A percentile compares a stretch with the other conserved stretches of the same genome.
phyloP scores from a whole-genome alignment of 176 grass and related monocot species.

The Thalia dealbata region DNA sequence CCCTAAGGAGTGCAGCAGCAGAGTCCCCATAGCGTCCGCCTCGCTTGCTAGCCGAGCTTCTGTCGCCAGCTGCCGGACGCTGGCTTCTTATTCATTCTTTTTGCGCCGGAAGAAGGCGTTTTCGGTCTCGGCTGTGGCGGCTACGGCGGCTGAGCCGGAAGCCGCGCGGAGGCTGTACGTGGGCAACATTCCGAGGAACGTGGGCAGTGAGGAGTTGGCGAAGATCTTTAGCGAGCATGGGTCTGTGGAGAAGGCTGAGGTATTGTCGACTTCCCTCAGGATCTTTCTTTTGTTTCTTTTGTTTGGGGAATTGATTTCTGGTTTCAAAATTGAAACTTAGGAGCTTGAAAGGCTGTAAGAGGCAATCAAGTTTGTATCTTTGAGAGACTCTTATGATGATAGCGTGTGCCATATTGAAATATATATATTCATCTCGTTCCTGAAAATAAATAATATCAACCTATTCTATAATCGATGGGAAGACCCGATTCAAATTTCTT shows the following conservation, averaged over 20 bases:
- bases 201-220: slow-evolving; percentile 57
- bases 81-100: not conserved
- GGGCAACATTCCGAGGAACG: slow-evolving; percentile 75
- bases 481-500: no score
- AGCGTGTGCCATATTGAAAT: no score
- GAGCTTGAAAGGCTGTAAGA: not conserved
- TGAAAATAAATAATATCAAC: no score
- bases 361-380: not conserved
- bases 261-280: slow-evolving; percentile 6
- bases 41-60: not conserved
- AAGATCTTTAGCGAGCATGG: slow-evolving; percentile 67
- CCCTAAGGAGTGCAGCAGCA: not conserved
- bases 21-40: not conserved
- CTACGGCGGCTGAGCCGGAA: slow-evolving; percentile 28
- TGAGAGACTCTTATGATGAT: not conserved
- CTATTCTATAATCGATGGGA: no score
- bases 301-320: not conserved
- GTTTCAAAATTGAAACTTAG: not conserved
- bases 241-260: slow-evolving; percentile 75
- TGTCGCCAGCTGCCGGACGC: not conserved
- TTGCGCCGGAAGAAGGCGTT: not conserved
- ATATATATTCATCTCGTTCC: not conserved
- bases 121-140: slow-evolving; percentile 9
- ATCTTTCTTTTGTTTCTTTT: not conserved
- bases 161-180: slow-evolving; percentile 73